Conservation (phyloP, 192 early-diverging fungal species). For the Dissophora ornata region DNA sequence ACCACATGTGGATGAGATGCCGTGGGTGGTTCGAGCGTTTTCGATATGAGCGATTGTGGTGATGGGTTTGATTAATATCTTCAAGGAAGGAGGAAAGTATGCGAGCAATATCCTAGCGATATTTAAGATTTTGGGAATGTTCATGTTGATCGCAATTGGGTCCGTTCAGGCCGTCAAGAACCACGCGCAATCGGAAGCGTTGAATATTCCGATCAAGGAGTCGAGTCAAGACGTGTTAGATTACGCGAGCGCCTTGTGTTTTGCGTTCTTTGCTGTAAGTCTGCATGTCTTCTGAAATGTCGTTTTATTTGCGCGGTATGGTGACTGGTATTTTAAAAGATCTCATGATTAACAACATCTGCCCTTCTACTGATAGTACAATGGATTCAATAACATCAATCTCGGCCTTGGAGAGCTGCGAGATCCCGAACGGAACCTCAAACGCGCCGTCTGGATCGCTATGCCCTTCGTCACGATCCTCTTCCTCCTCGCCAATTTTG, state of each 20-base stretch:
- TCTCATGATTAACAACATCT: no score
- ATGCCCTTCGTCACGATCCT: slow-evolving; percentile 49
- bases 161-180: slow-evolving; percentile 44
- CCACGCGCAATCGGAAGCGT: slow-evolving; percentile 33
- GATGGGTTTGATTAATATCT: slow-evolving; percentile 55
- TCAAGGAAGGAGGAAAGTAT: slow-evolving; percentile 54
- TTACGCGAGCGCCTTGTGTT: slow-evolving; percentile 52
- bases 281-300: background rate
- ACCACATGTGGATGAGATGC: slow-evolving; percentile 19
- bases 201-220: slow-evolving; percentile 39
- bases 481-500: slow-evolving; percentile 54
- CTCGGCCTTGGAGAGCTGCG: slow-evolving; percentile 49
- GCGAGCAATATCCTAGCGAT: slow-evolving; percentile 46
- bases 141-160: slow-evolving; percentile 49
- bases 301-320: no score
- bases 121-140: slow-evolving; percentile 49
- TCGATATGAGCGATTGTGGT: slow-evolving; percentile 33
- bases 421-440: slow-evolving; percentile 48
- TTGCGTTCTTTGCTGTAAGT: slow-evolving; percentile 55
- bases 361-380: slow-evolving; percentile 34
- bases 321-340: no score
- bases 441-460: slow-evolving; percentile 46
- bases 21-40: slow-evolving; percentile 28
- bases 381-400: slow-evolving; percentile 60
- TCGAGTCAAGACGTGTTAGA: slow-evolving; percentile 43